These are phyloP conservation scores for Schizosaccharomyces versatilis DNA, from an alignment of 1,139 yeast genomes.

Conservation along the genomic window DNA sequence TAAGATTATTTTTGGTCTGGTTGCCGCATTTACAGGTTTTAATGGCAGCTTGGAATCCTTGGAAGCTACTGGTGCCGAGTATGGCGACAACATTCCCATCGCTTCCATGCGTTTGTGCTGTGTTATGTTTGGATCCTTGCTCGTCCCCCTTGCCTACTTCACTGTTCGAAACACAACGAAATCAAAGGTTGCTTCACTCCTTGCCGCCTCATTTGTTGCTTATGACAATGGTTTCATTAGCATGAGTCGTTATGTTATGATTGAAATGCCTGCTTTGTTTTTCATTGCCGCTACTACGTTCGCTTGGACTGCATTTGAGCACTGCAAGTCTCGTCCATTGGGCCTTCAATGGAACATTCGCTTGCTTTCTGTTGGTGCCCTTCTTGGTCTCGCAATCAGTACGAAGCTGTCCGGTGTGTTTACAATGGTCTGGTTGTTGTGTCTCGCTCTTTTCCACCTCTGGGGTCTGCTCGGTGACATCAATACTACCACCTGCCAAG, in stretches of 20 bases:
- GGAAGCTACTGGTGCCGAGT: conserved; percentile 16
- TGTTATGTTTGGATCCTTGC: conserved; percentile 59
- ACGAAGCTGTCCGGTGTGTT: conserved; percentile 94
- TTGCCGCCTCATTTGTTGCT: conserved; percentile 44
- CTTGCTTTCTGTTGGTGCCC: conserved; percentile 52
- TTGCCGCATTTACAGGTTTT: conserved; percentile 52
- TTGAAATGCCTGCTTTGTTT: conserved; percentile 77
- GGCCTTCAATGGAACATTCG: conserved; percentile 46
- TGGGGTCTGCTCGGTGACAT: conserved; percentile 85
- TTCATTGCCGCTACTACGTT: conserved; percentile 76
- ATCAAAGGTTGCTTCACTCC: conserved; percentile 47
- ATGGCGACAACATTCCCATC: conserved; percentile 34
- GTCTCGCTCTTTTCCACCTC: conserved; percentile 47
- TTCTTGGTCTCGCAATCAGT: conserved; percentile 58
- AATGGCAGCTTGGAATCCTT: conserved; percentile 38
- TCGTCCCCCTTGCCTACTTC: conserved; percentile 52
- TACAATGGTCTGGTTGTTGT: conserved; percentile 83
- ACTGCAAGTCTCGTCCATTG: conserved; percentile 39
- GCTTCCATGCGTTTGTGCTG: conserved; percentile 71
- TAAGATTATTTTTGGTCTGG: conserved; percentile 65
- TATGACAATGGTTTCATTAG: conserved; percentile 76
- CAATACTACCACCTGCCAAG: conserved; percentile 26
- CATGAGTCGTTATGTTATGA: conserved; percentile 67
- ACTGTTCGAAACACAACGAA: conserved; percentile 78
- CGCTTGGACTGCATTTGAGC: conserved; percentile 60